Evolutionary conservation across 805 yeast genomes (phyloP).

Genomic region (Soucietia sequanensis): DNA sequence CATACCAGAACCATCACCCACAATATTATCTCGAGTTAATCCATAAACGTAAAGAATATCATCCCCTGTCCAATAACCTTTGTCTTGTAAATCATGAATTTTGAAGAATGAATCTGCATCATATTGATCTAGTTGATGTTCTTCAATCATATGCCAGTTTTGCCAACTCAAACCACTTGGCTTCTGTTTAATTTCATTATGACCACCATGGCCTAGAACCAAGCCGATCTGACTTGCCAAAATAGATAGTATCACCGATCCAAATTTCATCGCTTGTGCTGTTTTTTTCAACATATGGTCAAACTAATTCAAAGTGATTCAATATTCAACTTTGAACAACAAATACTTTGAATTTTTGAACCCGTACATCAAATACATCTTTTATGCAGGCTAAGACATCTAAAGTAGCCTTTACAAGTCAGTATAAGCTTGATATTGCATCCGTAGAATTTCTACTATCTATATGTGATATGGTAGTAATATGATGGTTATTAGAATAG

Average conservation of each 20-base stretch:
- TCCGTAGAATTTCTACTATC: too few species aligned
- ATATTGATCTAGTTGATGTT: conserved; percentile 74
- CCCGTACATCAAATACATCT: too few species aligned
- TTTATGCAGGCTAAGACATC: too few species aligned
- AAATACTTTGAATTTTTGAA: too few species aligned
- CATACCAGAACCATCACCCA: conserved; percentile 90
- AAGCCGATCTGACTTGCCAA: too few species aligned
- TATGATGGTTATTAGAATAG: too few species aligned
- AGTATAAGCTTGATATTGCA: too few species aligned
- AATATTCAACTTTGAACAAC: too few species aligned
- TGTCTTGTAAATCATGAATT: conserved; percentile 68
- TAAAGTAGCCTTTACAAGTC: too few species aligned
- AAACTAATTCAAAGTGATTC: too few species aligned
- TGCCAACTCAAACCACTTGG: conserved; percentile 70
- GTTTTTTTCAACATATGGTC: too few species aligned
- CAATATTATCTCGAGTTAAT: conserved; percentile 61
- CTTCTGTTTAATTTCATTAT: conserved; percentile 7
- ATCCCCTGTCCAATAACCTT: conserved; percentile 51
- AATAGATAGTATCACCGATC: not conserved
- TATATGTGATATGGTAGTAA: too few species aligned
- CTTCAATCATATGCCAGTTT: conserved; percentile 87
- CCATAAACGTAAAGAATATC: conserved; percentile 87
- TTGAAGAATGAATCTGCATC: conserved; percentile 77
- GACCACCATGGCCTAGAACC: conserved; percentile 7
- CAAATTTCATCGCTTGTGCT: not conserved